Evolutionary conservation across 768 basidiomycete genomes (phyloP), one percentile per base, ranked within the genome.

Genomic region (Mycena epipterygia): DNA sequence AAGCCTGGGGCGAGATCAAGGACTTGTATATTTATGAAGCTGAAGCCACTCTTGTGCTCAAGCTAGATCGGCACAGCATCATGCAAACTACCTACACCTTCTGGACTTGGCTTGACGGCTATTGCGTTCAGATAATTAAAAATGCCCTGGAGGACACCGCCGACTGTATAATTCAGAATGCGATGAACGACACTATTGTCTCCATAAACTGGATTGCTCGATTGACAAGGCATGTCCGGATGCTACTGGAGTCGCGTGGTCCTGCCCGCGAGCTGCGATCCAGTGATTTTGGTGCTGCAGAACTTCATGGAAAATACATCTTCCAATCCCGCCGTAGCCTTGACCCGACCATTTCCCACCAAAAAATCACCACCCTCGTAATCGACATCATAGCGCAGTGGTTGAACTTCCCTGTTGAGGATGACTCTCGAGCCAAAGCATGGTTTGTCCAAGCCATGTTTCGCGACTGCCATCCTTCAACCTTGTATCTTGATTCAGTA

Each of bases 51-150:
- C 8, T 62, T 1, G 7, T 5, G 2, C 25, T 62, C 11, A 62
- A 64, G 39, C 51, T 64, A 16, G 27, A 52, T 21, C 35, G 49
- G 8, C 62, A 53, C 3, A 55, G 52, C 52, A 55, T 64, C 5
- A 64, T 64, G 63, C 52, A 64, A 29, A 64, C 41, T 9, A 55
- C 63, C 0, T 64, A 33, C 17, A 25, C 30, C 1, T 42, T 64
- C 23, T 64, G 63, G 63, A 53, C 51, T 1, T 64, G 52, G 63
- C 52, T 64, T 0, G 63, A 64, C 23, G 51, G 51, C 13, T 55
- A n/a, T 13, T 64, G 63, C 25, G 30, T 16, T 0, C 7, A 44
- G 14, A 17, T 25, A 5, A 64, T 64, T 13, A 8, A 23, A 9
- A 14, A 23, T 0, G 41, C 63, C 1, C n/a, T 64, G 2, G 17